Percentiles rank a stretch among this genome's conserved stretches.
Conservation (phyloP, 768 basidiomycete genomes). For the Termitomyces sp. region DNA sequence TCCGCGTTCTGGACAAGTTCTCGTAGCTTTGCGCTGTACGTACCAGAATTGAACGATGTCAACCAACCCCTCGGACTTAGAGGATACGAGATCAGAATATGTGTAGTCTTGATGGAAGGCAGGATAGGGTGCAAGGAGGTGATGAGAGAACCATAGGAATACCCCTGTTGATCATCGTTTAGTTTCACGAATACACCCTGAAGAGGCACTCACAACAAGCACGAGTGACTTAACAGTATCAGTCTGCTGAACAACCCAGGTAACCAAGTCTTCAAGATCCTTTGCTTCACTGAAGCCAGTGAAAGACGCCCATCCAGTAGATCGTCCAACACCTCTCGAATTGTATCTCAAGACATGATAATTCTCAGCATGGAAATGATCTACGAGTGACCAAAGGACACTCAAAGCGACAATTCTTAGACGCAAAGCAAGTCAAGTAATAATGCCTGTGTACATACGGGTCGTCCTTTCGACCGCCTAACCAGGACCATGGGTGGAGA, state of each 20-base stretch:
- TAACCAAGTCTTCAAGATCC: slow-evolving; percentile 60
- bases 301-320: slow-evolving; percentile 67
- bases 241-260: slow-evolving; percentile 43
- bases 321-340: slow-evolving; percentile 70
- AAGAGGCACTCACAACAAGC: slow-evolving; percentile 45
- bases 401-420: slow-evolving; percentile 21
- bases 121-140: slow-evolving; percentile 59
- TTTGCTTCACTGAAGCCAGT: slow-evolving; percentile 66
- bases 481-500: slow-evolving; percentile 82
- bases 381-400: slow-evolving; percentile 35
- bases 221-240: slow-evolving; percentile 43
- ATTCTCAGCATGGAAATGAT: slow-evolving; percentile 33
- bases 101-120: slow-evolving; percentile 46
- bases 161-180: slow-evolving; percentile 46
- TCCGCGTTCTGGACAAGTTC: slow-evolving; percentile 38
- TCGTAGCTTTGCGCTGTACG: slow-evolving; percentile 47
- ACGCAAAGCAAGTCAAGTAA: neutral
- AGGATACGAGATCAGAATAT: slow-evolving; percentile 75
- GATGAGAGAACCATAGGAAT: slow-evolving; percentile 77
- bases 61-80: slow-evolving; percentile 60
- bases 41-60: slow-evolving; percentile 57
- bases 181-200: neutral
- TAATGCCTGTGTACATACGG: slow-evolving; percentile 45
- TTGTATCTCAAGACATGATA: slow-evolving; percentile 70
- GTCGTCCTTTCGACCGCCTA: slow-evolving; percentile 73